phyloP scores from a whole-genome alignment of 495 filamentous ascomycete genomes.

The Daldinia bambusicola region DNA sequence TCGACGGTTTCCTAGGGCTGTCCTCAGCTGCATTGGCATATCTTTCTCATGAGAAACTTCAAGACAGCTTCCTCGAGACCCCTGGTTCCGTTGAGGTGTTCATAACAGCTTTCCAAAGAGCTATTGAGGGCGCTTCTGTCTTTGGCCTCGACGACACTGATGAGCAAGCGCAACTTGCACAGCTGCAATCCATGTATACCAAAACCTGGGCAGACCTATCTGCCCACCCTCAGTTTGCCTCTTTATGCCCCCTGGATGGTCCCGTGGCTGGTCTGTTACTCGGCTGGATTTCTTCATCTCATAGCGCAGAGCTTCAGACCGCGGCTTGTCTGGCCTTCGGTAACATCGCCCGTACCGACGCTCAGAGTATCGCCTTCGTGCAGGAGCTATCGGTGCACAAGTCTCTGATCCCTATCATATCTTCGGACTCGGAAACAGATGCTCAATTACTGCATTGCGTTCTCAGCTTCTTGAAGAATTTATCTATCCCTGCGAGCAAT shows the following conservation, averaged over 20 bases:
- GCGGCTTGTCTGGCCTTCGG: slow-evolving; percentile 80
- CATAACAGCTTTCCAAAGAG: slow-evolving; percentile 48
- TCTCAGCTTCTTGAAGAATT: slow-evolving; percentile 81
- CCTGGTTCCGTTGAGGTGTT: slow-evolving; percentile 47
- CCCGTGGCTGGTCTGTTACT: slow-evolving; percentile 61
- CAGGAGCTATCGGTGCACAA: slow-evolving; percentile 62
- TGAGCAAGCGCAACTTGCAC: slow-evolving; percentile 61
- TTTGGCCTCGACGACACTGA: slow-evolving; percentile 53
- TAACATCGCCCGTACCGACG: slow-evolving; percentile 79
- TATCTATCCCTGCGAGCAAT: slow-evolving; percentile 74
- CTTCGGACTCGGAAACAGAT: slow-evolving; percentile 44
- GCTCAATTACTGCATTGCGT: slow-evolving; percentile 70
- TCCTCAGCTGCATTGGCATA: slow-evolving; percentile 54
- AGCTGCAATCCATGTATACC: slow-evolving; percentile 65
- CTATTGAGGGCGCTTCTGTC: slow-evolving; percentile 44
- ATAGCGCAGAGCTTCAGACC: slow-evolving; percentile 65
- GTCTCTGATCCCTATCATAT: slow-evolving; percentile 64
- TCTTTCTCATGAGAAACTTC: slow-evolving; percentile 56
- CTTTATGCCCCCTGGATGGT: slow-evolving; percentile 47
- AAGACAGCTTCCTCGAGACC: slow-evolving; percentile 55
- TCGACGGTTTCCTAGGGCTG: slow-evolving; percentile 52
- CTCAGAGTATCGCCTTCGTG: slow-evolving; percentile 67
- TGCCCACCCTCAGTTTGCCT: slow-evolving; percentile 63
- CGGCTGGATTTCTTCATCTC: slow-evolving; percentile 54
- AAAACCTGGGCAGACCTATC: slow-evolving; percentile 72